These are phyloP conservation scores for Cicer yamashitae DNA, from an alignment of 306 rosid species.

Conservation along the genomic window DNA sequence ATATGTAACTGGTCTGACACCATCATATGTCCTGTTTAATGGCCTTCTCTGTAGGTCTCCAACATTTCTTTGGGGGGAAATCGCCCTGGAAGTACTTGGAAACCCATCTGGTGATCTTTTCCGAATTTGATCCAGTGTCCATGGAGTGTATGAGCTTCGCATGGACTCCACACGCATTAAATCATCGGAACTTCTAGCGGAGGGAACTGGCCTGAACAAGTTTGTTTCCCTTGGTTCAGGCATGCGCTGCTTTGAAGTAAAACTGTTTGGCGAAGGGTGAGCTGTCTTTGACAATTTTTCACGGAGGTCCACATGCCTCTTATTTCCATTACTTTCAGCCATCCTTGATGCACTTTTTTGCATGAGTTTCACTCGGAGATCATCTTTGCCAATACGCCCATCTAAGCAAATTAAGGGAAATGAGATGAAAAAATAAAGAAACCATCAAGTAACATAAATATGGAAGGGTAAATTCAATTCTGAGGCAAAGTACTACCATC, in stretches of 20 bases:
- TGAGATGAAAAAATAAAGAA: slow-evolving; percentile 37
- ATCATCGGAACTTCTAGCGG: slow-evolving; percentile 69
- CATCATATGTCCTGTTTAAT: slow-evolving; percentile 61
- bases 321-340: slow-evolving; percentile 53
- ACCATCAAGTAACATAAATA: slow-evolving; percentile 35
- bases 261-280: slow-evolving; percentile 43
- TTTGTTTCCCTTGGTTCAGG: slow-evolving; percentile 61
- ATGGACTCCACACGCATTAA: slow-evolving; percentile 64
- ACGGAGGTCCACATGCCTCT: slow-evolving; percentile 75
- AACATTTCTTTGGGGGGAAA: slow-evolving; percentile 52
- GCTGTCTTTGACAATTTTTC: slow-evolving; percentile 77
- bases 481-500: slow-evolving; percentile 62
- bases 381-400: slow-evolving; percentile 66
- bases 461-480: slow-evolving; percentile 43
- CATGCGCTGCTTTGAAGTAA: slow-evolving; percentile 47
- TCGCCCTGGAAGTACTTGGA: slow-evolving; percentile 53
- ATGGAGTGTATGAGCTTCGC: slow-evolving; percentile 77
- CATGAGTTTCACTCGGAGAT: slow-evolving; percentile 87
- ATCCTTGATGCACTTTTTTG: slow-evolving; percentile 65
- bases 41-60: slow-evolving; percentile 68
- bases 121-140: slow-evolving; percentile 75
- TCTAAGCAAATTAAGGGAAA: slow-evolving; percentile 46
- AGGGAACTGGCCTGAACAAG: slow-evolving; percentile 56
- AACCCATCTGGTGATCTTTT: slow-evolving; percentile 59
- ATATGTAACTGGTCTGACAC: slow-evolving; percentile 60